These are phyloP conservation scores for Halteria grandinella DNA, from an alignment of 73 alveolate species.

Conservation along the genomic window DNA sequence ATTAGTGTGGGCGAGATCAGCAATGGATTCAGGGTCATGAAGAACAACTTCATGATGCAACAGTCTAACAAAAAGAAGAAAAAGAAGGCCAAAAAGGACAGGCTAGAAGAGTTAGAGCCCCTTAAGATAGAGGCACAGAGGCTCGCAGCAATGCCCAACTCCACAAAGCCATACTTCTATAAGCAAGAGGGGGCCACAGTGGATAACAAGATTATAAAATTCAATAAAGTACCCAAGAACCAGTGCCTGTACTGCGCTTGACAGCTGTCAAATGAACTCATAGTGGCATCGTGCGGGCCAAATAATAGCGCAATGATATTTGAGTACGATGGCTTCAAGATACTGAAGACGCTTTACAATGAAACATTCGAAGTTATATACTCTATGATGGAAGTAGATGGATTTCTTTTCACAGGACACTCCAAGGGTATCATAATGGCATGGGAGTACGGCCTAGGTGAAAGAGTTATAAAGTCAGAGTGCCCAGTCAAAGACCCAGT, in stretches of 20 bases:
- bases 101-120: slow-evolving; percentile 8
- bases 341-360: slow-evolving; percentile 20
- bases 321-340: slow-evolving; percentile 28
- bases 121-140: slow-evolving; percentile 4
- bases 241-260: slow-evolving; percentile 35
- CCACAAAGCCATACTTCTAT: slow-evolving; percentile 2
- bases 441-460: slow-evolving; percentile 20
- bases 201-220: slow-evolving; percentile 8
- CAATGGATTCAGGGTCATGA: no score
- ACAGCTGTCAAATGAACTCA: slow-evolving; percentile 13
- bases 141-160: neutral
- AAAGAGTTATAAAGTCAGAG: slow-evolving; percentile 22
- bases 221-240: slow-evolving; percentile 30
- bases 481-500: slow-evolving; percentile 34
- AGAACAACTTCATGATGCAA: no score
- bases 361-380: slow-evolving; percentile 41
- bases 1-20: no score
- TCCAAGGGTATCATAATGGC: slow-evolving; percentile 18
- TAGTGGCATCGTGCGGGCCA: slow-evolving; percentile 42
- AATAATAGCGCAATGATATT: slow-evolving; percentile 36
- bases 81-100: neutral
- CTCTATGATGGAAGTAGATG: slow-evolving; percentile 17
- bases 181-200: neutral
- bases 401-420: slow-evolving; percentile 20
- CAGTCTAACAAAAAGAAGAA: slow-evolving; percentile 7